Percentiles rank a stretch among this genome's conserved stretches.
Evolutionary conservation across 108 stramenopile genomes (phyloP).

Genomic region (Skeletonema marinoi): DNA sequence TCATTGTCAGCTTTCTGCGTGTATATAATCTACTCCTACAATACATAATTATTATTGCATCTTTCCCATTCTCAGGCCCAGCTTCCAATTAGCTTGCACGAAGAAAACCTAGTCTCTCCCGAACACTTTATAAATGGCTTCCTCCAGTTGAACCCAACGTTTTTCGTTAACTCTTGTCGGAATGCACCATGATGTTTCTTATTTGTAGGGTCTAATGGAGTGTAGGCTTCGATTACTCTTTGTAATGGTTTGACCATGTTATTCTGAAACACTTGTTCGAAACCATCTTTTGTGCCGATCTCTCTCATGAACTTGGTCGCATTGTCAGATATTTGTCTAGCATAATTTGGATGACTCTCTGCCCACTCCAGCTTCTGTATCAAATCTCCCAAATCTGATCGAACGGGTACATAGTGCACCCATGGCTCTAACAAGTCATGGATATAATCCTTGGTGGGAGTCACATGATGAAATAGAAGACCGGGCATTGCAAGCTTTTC

Average conservation of each 20-base stretch:
- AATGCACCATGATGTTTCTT: neutral
- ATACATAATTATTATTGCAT: too few species aligned
- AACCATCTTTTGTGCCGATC: neutral
- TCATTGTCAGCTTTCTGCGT: too few species aligned
- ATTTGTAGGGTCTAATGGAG: neutral
- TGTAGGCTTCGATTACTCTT: neutral
- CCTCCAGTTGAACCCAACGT: neutral
- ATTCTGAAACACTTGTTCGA: neutral
- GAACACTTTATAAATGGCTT: neutral
- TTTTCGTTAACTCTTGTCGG: neutral
- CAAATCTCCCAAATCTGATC: conserved; percentile 1
- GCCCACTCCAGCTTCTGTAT: conserved; percentile 11
- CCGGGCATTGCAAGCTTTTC: conserved; percentile 32
- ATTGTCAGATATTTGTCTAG: neutral
- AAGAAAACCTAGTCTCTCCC: neutral
- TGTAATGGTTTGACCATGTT: neutral
- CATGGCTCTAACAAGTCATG: conserved; percentile 11
- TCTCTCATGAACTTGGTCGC: neutral
- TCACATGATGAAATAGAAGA: conserved; percentile 21
- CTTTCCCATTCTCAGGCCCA: neutral
- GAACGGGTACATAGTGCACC: conserved; percentile 19
- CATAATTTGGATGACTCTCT: neutral
- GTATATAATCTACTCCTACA: too few species aligned
- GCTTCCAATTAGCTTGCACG: neutral
- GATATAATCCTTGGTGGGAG: conserved; percentile 17